A percentile compares a stretch with the other conserved stretches of the same genome.
phyloP scores from a whole-genome alignment of 306 rosid species.

The Begonia fuchsioides region DNA sequence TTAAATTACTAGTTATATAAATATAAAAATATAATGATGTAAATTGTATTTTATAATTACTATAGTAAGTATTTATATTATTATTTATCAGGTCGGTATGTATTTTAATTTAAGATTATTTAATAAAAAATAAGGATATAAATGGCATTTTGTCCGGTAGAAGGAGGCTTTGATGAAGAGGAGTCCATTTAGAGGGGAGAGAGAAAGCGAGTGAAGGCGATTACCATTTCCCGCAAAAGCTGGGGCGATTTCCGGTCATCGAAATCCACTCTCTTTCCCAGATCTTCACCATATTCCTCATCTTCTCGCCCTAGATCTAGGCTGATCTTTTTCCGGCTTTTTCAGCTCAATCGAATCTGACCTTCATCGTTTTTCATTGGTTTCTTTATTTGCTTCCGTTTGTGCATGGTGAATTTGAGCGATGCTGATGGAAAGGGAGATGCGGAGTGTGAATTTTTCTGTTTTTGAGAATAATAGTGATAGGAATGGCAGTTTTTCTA shows the following conservation, averaged over 20 bases:
- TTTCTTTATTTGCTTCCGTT: background rate
- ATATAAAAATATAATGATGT: too few species aligned
- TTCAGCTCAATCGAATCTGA: background rate
- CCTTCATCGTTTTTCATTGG: background rate
- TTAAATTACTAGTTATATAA: too few species aligned
- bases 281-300: background rate
- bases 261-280: too few species aligned
- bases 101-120: too few species aligned
- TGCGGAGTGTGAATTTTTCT: background rate
- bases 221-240: background rate
- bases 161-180: too few species aligned
- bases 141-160: too few species aligned
- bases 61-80: too few species aligned
- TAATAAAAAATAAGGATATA: too few species aligned
- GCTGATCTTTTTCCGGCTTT: background rate
- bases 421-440: conserved; percentile 1
- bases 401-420: conserved; percentile 1
- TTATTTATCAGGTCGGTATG: too few species aligned
- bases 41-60: too few species aligned
- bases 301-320: background rate
- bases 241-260: background rate
- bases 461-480: background rate
- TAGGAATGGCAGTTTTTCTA: background rate
- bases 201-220: too few species aligned
- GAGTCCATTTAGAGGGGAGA: too few species aligned